Conservation (phyloP, 78 protist genomes). For the Dictyostelium purpureum region DNA sequence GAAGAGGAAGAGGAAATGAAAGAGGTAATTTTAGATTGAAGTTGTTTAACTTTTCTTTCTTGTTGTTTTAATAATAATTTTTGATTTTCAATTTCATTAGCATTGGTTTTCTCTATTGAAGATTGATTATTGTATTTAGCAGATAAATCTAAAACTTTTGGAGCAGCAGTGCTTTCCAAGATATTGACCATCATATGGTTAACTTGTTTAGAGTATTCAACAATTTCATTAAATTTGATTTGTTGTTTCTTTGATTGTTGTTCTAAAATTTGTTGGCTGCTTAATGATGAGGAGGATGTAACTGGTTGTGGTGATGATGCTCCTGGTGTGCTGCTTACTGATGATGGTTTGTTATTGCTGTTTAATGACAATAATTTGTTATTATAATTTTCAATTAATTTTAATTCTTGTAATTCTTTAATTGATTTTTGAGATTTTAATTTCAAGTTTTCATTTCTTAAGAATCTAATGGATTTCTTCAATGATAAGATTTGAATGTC, state of each 20-base stretch:
- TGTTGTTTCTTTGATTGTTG: slow-evolving; percentile 19
- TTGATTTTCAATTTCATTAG: slow-evolving; percentile 32
- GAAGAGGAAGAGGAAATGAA: background rate
- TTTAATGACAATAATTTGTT: too few relatives aligned
- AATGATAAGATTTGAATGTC: slow-evolving; percentile 7
- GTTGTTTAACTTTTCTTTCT: slow-evolving; percentile 4
- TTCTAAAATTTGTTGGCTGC: background rate
- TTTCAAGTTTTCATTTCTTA: slow-evolving; percentile 29
- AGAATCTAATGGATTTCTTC: slow-evolving; percentile 17
- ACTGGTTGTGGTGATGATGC: background rate
- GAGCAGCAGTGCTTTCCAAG: slow-evolving; percentile 43
- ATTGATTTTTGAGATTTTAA: slow-evolving; percentile 48
- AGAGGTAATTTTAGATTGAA: slow-evolving; percentile 26
- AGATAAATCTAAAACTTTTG: slow-evolving; percentile 44
- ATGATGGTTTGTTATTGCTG: background rate
- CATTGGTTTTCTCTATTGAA: background rate
- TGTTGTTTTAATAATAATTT: slow-evolving; percentile 22
- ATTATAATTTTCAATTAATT: slow-evolving; percentile 11
- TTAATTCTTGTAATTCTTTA: slow-evolving; percentile 3
- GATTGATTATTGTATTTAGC: background rate
- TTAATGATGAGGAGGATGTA: background rate
- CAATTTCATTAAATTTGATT: slow-evolving; percentile 62
- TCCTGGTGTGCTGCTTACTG: too few relatives aligned
- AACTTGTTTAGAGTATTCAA: slow-evolving; percentile 49
- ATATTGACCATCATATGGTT: slow-evolving; percentile 8